A percentile compares a stretch with the other conserved stretches of the same genome.
phyloP scores from a whole-genome alignment of 2,329 filamentous ascomycete species.

The Boeremia exigua region DNA sequence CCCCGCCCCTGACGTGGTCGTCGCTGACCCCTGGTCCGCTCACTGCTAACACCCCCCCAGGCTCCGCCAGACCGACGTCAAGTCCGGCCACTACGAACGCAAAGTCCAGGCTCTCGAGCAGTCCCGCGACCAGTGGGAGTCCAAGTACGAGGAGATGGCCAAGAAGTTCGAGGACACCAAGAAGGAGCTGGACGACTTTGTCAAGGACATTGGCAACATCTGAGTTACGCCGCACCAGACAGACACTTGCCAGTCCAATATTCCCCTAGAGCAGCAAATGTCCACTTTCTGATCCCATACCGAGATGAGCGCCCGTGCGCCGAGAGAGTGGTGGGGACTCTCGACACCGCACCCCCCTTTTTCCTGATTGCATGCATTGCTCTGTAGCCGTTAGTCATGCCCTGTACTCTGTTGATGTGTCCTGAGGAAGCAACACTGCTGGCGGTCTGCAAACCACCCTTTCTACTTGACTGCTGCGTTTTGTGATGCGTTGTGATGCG shows the following conservation, averaged over 20 bases:
- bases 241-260: slow-evolving; percentile 29
- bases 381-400: slow-evolving; percentile 34
- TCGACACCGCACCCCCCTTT: slow-evolving; percentile 24
- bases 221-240: slow-evolving; percentile 64
- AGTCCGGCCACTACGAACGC: slow-evolving; percentile 98
- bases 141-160: slow-evolving; percentile 96
- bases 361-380: slow-evolving; percentile 36
- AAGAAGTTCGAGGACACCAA: slow-evolving; percentile 84
- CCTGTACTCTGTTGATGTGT: slow-evolving; percentile 41
- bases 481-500: slow-evolving; percentile 6
- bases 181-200: slow-evolving; percentile 91
- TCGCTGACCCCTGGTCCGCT: not conserved
- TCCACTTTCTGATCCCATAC: slow-evolving; percentile 17
- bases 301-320: slow-evolving; percentile 26
- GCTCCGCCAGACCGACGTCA: slow-evolving; percentile 98
- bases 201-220: slow-evolving; percentile 91
- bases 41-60: slow-evolving; percentile 55
- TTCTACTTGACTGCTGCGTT: slow-evolving; percentile 2
- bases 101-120: slow-evolving; percentile 97
- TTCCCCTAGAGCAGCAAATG: slow-evolving; percentile 24
- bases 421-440: slow-evolving; percentile 39
- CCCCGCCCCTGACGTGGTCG: no score
- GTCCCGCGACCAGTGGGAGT: slow-evolving; percentile 91
- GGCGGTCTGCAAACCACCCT: slow-evolving; percentile 17
- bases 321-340: slow-evolving; percentile 20